These are phyloP conservation scores for Stellera chamaejasme DNA, from an alignment of 345 rosid species.

Conservation along the genomic window DNA sequence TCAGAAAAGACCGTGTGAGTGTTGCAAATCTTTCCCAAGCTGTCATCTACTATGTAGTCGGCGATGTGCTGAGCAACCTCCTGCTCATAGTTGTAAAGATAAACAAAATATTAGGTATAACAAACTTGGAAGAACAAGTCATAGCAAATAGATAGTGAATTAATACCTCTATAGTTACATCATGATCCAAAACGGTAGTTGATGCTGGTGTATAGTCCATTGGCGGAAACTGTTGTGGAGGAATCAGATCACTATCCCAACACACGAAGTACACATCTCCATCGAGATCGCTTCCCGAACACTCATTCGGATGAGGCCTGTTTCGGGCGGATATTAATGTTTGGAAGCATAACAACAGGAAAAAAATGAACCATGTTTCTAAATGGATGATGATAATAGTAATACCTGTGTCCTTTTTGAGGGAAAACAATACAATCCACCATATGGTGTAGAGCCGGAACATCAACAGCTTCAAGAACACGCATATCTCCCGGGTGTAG, in stretches of 20 bases:
- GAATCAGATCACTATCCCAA: constrained; percentile 62
- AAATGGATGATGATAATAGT: no score
- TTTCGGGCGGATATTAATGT: neutral
- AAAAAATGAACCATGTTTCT: no score
- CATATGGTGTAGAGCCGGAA: constrained; percentile 49
- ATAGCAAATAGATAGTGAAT: no score
- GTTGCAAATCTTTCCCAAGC: constrained; percentile 44
- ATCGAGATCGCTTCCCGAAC: constrained; percentile 79
- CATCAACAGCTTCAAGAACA: constrained; percentile 39
- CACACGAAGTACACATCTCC: constrained; percentile 77
- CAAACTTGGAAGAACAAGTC: neutral
- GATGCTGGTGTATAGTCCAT: constrained; percentile 68
- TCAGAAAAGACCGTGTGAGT: constrained; percentile 53
- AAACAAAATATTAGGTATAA: neutral
- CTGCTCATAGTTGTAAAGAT: constrained; percentile 14
- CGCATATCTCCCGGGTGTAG: constrained; percentile 71
- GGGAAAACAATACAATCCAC: constrained; percentile 75
- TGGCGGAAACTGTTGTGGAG: constrained; percentile 28
- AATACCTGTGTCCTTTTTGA: constrained; percentile 55
- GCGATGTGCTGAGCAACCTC: constrained; percentile 45
- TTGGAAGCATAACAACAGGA: no score
- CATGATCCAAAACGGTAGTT: constrained; percentile 43
- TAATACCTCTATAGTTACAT: constrained; percentile 58
- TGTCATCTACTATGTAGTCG: constrained; percentile 44
- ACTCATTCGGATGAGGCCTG: constrained; percentile 80